phyloP scores from a whole-genome alignment of 345 rosid species.

The Mallotus nudiflorus region DNA sequence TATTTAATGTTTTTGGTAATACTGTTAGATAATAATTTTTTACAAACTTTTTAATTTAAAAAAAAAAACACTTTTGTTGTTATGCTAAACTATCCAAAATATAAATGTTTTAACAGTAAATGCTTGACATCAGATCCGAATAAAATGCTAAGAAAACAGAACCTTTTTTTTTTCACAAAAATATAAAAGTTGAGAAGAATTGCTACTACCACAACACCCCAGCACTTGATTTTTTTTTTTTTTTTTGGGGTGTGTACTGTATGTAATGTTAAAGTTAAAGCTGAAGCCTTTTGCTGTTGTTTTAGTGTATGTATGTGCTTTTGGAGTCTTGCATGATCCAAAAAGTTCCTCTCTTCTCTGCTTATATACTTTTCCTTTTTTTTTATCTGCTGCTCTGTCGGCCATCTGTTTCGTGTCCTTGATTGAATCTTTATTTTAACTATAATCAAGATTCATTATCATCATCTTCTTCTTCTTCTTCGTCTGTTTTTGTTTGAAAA shows the following conservation, averaged over 20 bases:
- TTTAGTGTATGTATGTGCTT: constrained; percentile 29
- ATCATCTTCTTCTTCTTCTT: background rate
- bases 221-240: background rate
- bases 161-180: too few relatives aligned
- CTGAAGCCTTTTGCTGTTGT: constrained; percentile 25
- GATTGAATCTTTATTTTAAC: constrained; percentile 44
- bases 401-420: constrained; percentile 36
- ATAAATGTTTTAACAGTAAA: too few relatives aligned
- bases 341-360: constrained; percentile 31
- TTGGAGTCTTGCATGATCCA: constrained; percentile 54
- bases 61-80: constrained; percentile 47
- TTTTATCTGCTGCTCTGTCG: constrained; percentile 49
- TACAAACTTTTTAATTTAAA: background rate
- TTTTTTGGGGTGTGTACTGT: background rate
- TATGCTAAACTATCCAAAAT: constrained; percentile 56
- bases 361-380: constrained; percentile 23
- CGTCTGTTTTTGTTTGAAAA: background rate
- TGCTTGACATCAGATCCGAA: constrained; percentile 64
- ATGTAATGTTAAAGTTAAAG: background rate
- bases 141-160: constrained; percentile 44
- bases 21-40: too few relatives aligned
- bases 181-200: too few relatives aligned
- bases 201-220: constrained; percentile 3
- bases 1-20: too few relatives aligned
- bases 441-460: constrained; percentile 29